Evolutionary conservation across 305 asterid species (phyloP), one percentile per base, ranked within the genome.

Genomic region (Nicotiana rustica): DNA sequence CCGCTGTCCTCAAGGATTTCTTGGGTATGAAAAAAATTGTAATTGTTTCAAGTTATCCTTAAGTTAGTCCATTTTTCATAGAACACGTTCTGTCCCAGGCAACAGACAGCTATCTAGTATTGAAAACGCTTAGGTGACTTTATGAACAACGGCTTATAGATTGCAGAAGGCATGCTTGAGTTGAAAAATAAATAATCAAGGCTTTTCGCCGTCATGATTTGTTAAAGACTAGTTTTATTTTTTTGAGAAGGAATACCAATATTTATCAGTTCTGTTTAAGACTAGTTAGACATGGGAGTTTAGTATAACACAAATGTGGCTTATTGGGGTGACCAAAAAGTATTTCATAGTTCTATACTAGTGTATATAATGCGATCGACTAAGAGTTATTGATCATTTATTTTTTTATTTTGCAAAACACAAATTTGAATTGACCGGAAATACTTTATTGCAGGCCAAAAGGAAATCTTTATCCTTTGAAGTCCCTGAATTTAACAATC

Each of bases 401-500:
- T 9, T 67, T 76, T 14, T 75, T 52, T 75, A 29, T 55, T 15
- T 76, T 31, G 67, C 80, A 17, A 76, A 31, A 55, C 12, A 52
- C n/a, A 76, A 55, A 52, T 19, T 47, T 71, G 8, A 75, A 55
- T 55, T 17, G 17, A 31, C 66, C 17, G 80, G 79, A 78, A 36
- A 25, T 81, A 31, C 65, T 61, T 69, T 75, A 86, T 78, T 86
- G 82, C 95, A 96, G 99, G 98, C 98, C 15, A 96, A 93, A 90
- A 90, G 92, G 80, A 92, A 86, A 83, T 93, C 93, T 82, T 69
- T 91, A 56, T 85, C 91, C 76, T 96, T 94, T 67, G 88, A 67
- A 84, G 87, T 88, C 62, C 86, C 89, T 41, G 84, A 82, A 70
- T 90, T 86, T 90, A 89, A 93, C 82, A 89, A 83, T 78, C 84